These are phyloP conservation scores for Cladosporium sp. DNA, from an alignment of 2,329 filamentous ascomycete species.

Conservation along the genomic window DNA sequence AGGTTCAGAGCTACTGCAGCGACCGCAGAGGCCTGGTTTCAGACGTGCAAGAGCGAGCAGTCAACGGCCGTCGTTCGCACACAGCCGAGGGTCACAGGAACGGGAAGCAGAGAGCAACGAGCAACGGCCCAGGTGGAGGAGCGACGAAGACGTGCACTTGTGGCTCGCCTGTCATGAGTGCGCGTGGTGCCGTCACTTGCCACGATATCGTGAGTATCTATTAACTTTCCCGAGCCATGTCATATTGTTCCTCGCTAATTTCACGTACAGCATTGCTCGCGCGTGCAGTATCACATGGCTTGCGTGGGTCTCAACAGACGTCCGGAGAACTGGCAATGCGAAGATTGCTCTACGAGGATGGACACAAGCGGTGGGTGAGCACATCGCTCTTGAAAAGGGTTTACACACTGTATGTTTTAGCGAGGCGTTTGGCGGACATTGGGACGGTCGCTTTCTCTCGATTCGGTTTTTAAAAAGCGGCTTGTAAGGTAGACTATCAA, in stretches of 20 bases:
- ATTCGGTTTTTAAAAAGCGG: background rate
- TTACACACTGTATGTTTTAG: constrained; percentile 2
- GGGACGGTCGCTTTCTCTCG: background rate
- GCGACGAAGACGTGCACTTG: constrained; percentile 22
- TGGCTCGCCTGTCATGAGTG: constrained; percentile 18
- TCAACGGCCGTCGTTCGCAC: background rate
- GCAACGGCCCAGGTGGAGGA: background rate
- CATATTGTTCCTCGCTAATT: background rate
- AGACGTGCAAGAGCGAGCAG: background rate
- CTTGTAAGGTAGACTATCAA: background rate
- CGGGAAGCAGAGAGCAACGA: background rate
- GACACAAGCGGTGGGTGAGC: background rate
- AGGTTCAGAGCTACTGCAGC: constrained; percentile 1
- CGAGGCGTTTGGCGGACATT: constrained; percentile 2
- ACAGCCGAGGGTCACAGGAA: background rate
- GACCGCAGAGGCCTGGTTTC: background rate
- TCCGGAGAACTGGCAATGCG: constrained; percentile 25
- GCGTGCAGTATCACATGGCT: constrained; percentile 27
- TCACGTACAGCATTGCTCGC: constrained; percentile 21
- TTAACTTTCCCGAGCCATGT: background rate
- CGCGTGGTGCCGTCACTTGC: constrained; percentile 25
- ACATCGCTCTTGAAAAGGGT: background rate
- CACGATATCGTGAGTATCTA: constrained; percentile 25
- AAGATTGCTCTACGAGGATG: constrained; percentile 21
- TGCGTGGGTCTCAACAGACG: constrained; percentile 28